Percentiles rank a stretch among this genome's conserved stretches.
Conservation (phyloP, 495 filamentous ascomycete species). For the Lasiosphaeria miniovina region DNA sequence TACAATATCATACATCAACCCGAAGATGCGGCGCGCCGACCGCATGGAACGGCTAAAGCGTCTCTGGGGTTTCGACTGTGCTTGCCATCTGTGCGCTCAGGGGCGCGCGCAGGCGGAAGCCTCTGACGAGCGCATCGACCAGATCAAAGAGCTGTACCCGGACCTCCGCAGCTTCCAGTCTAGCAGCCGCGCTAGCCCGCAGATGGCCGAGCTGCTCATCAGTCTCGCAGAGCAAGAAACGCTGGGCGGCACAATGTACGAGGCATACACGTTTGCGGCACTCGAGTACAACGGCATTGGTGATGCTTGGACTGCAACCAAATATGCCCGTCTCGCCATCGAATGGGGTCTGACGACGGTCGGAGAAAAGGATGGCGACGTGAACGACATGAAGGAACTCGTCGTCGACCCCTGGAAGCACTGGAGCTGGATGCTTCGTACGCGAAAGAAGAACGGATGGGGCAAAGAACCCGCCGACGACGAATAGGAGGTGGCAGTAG, state of each 20-base stretch:
- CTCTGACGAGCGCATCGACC: conserved; percentile 31
- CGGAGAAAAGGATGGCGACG: conserved; percentile 28
- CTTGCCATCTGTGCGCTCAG: conserved; percentile 32
- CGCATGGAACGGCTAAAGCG: conserved; percentile 27
- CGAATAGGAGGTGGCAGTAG: not conserved
- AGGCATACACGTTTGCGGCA: conserved; percentile 38
- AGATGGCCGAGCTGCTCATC: conserved; percentile 38
- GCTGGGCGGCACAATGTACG: conserved; percentile 32
- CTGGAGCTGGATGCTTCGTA: conserved; percentile 34
- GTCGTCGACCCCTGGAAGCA: conserved; percentile 30
- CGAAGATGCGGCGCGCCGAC: conserved; percentile 24
- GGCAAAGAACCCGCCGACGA: conserved; percentile 18
- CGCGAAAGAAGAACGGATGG: conserved; percentile 16
- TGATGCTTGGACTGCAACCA: conserved; percentile 34
- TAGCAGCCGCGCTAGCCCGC: conserved; percentile 23
- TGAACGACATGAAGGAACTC: conserved; percentile 33
- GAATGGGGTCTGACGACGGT: conserved; percentile 36
- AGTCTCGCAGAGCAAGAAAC: conserved; percentile 38
- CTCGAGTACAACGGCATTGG: conserved; percentile 39
- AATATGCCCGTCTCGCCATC: conserved; percentile 34
- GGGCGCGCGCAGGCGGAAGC: conserved; percentile 20
- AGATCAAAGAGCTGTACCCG: conserved; percentile 29
- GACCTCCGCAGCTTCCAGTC: conserved; percentile 28
- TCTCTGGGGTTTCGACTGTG: conserved; percentile 42
- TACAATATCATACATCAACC: conserved; percentile 41